Evolutionary conservation across 176 grass and related monocot species (phyloP), one percentile per base, ranked within the genome.

Genomic region (Musa schizocarpa): DNA sequence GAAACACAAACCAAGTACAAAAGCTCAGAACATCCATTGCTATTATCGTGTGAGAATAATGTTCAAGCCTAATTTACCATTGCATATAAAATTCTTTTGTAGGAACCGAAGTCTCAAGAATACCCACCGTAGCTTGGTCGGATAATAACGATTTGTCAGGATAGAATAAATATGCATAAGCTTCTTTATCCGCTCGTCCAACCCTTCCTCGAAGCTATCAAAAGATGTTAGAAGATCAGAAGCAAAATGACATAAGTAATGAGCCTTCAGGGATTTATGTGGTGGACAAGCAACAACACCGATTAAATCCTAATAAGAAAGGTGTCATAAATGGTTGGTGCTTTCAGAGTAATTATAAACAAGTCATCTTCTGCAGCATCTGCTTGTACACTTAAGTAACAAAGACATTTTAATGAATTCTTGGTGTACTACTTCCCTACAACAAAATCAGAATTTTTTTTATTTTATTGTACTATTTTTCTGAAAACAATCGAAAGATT

Each of bases 121-220:
- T 68, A 79, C 87, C 81, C 22, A 97, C 90, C 70, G 73, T 87
- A 77, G 93, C 88, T 52, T 90, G 82, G 65, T 82, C 85, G 78
- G 90, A 90, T 55, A 93, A 84, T 72, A 92, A 79, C 79, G 93
- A 92, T 73, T 90, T 90, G 68, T 97, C 93, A 53, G 87, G 81
- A 69, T 93, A 97, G 72, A 97, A 90, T 69, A 97, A 86, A 66
- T 93, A 93, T 51, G 90, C 86, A 6, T 82, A 93, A 55, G 81
- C 90, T 90, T 92, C 87, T 87, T 83, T 97, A 43, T 85, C 90
- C 53, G 93, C 85, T 90, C 93, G 81, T 79, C 93, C 93, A 75
- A 97, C 90, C 80, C 93, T 92, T 72, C 93, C 93, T 78, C 93
- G 86, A 71, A 97, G 83, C 93, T 96, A 81, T 20, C 65, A 75